Conservation (phyloP, 2,329 filamentous ascomycete species). For the Pseudopyricularia cyperi region DNA sequence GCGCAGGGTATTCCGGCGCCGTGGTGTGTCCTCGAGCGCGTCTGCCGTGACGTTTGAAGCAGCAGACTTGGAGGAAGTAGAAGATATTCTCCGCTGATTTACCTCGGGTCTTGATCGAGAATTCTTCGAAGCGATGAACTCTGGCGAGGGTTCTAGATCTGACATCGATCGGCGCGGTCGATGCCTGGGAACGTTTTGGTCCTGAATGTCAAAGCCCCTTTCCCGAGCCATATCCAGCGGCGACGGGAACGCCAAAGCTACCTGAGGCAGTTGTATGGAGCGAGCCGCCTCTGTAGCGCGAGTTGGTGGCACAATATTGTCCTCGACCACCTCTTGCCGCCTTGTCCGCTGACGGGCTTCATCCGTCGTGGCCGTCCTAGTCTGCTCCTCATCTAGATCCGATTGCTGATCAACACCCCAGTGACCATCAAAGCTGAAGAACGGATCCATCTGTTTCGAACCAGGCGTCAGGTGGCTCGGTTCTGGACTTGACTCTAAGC, state of each 20-base stretch:
- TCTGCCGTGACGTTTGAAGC: conserved; percentile 43
- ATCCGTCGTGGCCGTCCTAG: conserved; percentile 38
- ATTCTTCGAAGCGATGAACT: conserved; percentile 31
- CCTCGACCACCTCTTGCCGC: conserved; percentile 28
- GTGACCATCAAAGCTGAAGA: conserved; percentile 44
- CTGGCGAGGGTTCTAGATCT: conserved; percentile 21
- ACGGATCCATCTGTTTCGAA: conserved; percentile 30
- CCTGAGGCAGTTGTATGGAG: conserved; percentile 31
- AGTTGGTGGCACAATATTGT: conserved; percentile 33
- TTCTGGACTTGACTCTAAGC: conserved; percentile 26
- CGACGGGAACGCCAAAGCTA: conserved; percentile 22
- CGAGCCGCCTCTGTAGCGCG: conserved; percentile 37
- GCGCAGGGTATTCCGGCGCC: conserved; percentile 40
- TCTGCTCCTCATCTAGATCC: conserved; percentile 39
- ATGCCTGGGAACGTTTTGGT: conserved; percentile 13
- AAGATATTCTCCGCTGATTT: neutral
- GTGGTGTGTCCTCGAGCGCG: conserved; percentile 37
- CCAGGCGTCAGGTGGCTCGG: conserved; percentile 20
- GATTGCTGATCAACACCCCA: conserved; percentile 43
- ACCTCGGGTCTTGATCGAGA: conserved; percentile 21
- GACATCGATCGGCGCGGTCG: conserved; percentile 12
- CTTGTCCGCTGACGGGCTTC: conserved; percentile 1
- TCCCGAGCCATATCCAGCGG: conserved; percentile 16
- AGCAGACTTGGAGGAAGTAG: conserved; percentile 26
- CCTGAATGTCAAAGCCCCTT: conserved; percentile 14